Evolutionary conservation across 169 alveolate genomes (phyloP).

Genomic region (Plasmodium blacklocki): DNA sequence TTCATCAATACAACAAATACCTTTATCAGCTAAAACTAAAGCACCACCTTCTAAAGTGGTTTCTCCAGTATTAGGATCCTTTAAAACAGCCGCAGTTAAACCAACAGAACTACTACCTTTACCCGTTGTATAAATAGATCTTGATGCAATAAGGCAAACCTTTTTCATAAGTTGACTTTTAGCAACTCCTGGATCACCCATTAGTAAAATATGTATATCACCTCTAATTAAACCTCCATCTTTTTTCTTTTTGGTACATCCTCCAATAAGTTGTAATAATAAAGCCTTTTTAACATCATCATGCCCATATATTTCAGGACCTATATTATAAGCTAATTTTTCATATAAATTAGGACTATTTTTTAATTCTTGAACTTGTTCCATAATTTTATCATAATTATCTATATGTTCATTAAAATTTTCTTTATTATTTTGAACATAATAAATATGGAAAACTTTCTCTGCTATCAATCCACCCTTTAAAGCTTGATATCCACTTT

Average conservation of each 20-base stretch:
- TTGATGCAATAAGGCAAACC: slow-evolving; percentile 91
- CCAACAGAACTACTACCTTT: slow-evolving; percentile 98
- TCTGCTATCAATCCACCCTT: slow-evolving; percentile 84
- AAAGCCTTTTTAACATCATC: slow-evolving; percentile 98
- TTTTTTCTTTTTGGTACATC: slow-evolving; percentile 92
- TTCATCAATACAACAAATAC: slow-evolving; percentile 99
- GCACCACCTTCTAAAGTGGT: slow-evolving; percentile 98
- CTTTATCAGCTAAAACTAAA: slow-evolving; percentile 96
- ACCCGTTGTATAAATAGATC: slow-evolving; percentile 96
- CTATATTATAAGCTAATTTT: slow-evolving; percentile 94
- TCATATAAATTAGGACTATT: slow-evolving; percentile 90
- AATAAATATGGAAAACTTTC: slow-evolving; percentile 89
- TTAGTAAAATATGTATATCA: slow-evolving; percentile 96
- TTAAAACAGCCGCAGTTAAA: slow-evolving; percentile 98
- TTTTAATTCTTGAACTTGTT: slow-evolving; percentile 82
- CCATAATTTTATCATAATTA: slow-evolving; percentile 76
- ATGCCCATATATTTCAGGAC: slow-evolving; percentile 97
- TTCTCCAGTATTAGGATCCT: slow-evolving; percentile 95
- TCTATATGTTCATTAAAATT: slow-evolving; percentile 74
- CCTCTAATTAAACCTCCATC: slow-evolving; percentile 99
- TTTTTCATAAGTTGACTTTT: slow-evolving; percentile 95
- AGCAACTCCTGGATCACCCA: slow-evolving; percentile 99
- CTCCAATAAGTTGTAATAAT: slow-evolving; percentile 94
- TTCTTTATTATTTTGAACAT: slow-evolving; percentile 89
- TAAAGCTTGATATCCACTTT: slow-evolving; percentile 84